A percentile compares a stretch with the other conserved stretches of the same genome.
Evolutionary conservation across 306 rosid genomes (phyloP).

Genomic region (Urtica urens): DNA sequence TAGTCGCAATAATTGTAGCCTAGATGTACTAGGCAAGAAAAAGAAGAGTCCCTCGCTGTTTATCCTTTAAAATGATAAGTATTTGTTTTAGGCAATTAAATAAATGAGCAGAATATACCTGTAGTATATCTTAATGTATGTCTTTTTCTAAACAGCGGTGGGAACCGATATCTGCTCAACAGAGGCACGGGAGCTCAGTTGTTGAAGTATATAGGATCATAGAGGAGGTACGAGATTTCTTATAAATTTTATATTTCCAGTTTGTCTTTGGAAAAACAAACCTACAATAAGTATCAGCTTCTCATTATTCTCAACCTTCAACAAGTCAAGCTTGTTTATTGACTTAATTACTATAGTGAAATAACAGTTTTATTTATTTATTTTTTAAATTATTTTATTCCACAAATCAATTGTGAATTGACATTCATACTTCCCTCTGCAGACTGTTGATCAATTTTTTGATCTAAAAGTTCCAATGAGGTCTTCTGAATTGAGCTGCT

Average conservation of each 20-base stretch:
- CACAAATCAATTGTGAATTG: no score
- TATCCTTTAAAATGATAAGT: no score
- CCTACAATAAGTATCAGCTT: no score
- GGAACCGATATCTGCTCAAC: constrained; percentile 93
- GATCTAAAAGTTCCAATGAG: constrained; percentile 95
- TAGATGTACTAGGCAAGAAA: not conserved
- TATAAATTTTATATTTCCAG: not conserved
- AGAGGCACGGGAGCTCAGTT: constrained; percentile 82
- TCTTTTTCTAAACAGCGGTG: constrained; percentile 42
- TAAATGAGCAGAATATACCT: no score
- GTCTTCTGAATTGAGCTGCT: constrained; percentile 66
- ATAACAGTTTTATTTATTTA: no score
- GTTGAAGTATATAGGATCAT: constrained; percentile 97
- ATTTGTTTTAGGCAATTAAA: no score
- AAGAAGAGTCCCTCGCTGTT: no score
- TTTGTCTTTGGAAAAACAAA: constrained; percentile 10
- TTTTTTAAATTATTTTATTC: no score
- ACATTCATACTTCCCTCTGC: constrained; percentile 32
- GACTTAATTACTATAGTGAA: no score
- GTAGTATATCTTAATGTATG: no score
- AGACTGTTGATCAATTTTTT: constrained; percentile 95
- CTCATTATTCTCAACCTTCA: no score
- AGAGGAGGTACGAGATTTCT: constrained; percentile 64
- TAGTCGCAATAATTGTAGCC: not conserved
- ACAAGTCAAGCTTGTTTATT: no score